Conservation (phyloP, 164 flowering plant genomes). For the Kalanchoe fedtschenkoi region DNA sequence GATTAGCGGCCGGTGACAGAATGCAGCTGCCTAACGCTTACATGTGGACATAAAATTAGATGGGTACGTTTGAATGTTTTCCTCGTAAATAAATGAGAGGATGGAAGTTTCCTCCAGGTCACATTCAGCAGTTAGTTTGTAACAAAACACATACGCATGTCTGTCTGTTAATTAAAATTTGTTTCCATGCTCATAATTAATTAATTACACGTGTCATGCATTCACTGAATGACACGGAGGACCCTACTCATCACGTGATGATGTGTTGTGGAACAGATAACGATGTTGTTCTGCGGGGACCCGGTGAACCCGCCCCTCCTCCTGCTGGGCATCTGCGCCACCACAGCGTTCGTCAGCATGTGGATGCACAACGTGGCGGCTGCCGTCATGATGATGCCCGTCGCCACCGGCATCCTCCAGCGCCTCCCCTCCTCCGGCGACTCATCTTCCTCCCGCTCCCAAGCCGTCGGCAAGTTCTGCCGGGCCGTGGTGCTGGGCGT, state of each 20-base stretch:
- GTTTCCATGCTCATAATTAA: neutral
- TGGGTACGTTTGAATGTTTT: neutral
- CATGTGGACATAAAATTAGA: too few species aligned
- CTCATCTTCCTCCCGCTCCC: conserved; percentile 11
- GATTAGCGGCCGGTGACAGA: too few species aligned
- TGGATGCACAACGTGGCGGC: conserved; percentile 98
- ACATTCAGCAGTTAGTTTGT: neutral
- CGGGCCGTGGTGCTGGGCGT: conserved; percentile 78
- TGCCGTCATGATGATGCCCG: conserved; percentile 91
- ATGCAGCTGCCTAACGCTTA: too few species aligned
- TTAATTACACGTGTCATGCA: neutral
- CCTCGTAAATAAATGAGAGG: too few species aligned
- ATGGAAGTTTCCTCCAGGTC: neutral
- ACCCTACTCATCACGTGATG: neutral
- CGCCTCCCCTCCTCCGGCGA: conserved; percentile 36
- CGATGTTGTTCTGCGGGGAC: conserved; percentile 71
- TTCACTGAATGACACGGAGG: neutral
- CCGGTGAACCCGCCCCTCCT: conserved; percentile 67
- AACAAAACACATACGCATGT: neutral
- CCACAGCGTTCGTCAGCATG: conserved; percentile 87
- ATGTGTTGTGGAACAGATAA: conserved; percentile 43
- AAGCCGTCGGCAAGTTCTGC: conserved; percentile 32
- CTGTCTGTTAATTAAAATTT: neutral
- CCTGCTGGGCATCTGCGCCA: conserved; percentile 78
- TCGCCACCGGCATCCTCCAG: conserved; percentile 82